phyloP scores from a whole-genome alignment of 1,284 basidiomycete species.

The Heterobasidion annosum region DNA sequence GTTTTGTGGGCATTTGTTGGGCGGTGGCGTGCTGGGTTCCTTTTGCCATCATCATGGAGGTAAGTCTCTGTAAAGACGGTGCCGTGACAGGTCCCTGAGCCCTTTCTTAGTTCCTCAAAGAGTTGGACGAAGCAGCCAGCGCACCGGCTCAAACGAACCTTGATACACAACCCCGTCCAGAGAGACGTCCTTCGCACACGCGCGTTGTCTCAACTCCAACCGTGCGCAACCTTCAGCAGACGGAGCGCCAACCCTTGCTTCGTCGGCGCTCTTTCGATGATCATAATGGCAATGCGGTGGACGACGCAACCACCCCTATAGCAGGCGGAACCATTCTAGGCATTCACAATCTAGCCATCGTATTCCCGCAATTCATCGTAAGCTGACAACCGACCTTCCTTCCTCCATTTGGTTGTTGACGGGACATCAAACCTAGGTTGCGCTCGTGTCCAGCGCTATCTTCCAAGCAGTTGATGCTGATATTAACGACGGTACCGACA shows the following conservation, averaged over 20 bases:
- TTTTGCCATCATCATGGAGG: constrained; percentile 92
- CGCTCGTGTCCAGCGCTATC: constrained; percentile 82
- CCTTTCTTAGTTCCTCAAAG: constrained; percentile 64
- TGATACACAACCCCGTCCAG: constrained; percentile 3
- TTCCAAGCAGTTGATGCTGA: constrained; percentile 72
- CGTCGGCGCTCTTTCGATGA: constrained; percentile 52
- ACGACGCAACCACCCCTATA: constrained; percentile 36
- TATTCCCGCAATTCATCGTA: constrained; percentile 87
- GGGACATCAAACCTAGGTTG: constrained; percentile 45
- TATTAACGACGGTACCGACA: constrained; percentile 26
- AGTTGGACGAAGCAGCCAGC: constrained; percentile 34
- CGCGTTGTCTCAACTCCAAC: constrained; percentile 37
- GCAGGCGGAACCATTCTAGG: constrained; percentile 94
- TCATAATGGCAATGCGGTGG: constrained; percentile 36
- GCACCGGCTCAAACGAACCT: background rate
- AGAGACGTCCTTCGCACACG: constrained; percentile 30
- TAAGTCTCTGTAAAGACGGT: constrained; percentile 18
- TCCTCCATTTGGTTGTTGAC: background rate
- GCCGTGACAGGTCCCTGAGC: background rate
- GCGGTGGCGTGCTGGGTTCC: constrained; percentile 92
- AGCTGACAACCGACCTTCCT: constrained; percentile 20
- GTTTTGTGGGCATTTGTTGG: constrained; percentile 87
- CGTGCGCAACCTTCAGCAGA: constrained; percentile 15
- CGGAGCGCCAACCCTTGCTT: constrained; percentile 61
- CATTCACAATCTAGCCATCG: constrained; percentile 92